These are phyloP conservation scores for Dactylellina haptotyla DNA, from an alignment of 2,329 filamentous ascomycete genomes.

Conservation along the genomic window DNA sequence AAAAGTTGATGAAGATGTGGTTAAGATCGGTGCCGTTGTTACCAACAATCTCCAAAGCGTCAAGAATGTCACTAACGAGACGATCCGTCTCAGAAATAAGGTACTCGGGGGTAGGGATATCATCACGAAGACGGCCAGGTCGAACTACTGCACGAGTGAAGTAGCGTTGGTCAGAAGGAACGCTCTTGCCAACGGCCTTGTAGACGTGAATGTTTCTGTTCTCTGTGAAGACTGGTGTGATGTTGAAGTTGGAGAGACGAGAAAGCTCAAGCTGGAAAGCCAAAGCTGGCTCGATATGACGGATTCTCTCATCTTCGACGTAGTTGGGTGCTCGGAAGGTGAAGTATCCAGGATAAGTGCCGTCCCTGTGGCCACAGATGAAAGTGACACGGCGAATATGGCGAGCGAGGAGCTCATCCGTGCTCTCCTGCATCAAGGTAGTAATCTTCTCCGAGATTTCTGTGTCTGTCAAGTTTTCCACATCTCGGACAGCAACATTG, in stretches of 20 bases:
- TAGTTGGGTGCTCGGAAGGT: constrained; percentile 95
- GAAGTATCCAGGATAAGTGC: constrained; percentile 95
- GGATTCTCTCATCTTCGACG: constrained; percentile 91
- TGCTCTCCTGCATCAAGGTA: constrained; percentile 79
- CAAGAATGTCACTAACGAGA: constrained; percentile 95
- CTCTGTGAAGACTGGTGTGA: constrained; percentile 97
- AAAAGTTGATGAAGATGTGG: constrained; percentile 99
- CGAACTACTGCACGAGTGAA: constrained; percentile 96
- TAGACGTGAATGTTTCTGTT: constrained; percentile 99
- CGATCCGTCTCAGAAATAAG: constrained; percentile 96
- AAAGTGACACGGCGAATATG: constrained; percentile 91
- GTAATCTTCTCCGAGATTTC: constrained; percentile 81
- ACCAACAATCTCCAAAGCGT: constrained; percentile 96
- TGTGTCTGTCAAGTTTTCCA: constrained; percentile 82
- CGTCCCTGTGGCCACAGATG: constrained; percentile 93
- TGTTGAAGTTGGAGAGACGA: constrained; percentile 94
- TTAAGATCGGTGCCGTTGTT: constrained; percentile 99
- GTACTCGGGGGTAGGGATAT: constrained; percentile 98
- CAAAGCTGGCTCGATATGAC: constrained; percentile 93
- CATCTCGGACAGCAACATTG: constrained; percentile 90
- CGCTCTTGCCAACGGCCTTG: constrained; percentile 92
- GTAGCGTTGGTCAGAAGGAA: constrained; percentile 97
- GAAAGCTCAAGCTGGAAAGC: constrained; percentile 98
- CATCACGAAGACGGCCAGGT: constrained; percentile 90
- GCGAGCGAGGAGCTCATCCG: constrained; percentile 81